These are phyloP conservation scores for Tephrocybe sp. DNA, from an alignment of 768 basidiomycete genomes.

Conservation along the genomic window DNA sequence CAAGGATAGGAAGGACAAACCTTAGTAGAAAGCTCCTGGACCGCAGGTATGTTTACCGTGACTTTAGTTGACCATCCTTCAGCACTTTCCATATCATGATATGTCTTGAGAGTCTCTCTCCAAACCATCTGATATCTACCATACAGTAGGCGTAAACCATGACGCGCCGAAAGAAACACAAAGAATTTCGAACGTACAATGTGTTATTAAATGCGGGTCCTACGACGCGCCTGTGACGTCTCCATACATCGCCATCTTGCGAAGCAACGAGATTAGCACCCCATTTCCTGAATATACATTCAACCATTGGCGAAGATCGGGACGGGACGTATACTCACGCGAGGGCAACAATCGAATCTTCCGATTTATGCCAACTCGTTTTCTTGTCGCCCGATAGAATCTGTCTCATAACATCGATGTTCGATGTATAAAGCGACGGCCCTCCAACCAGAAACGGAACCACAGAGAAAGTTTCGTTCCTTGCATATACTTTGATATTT, in stretches of 20 bases:
- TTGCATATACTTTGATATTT: slow-evolving; percentile 29
- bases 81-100: slow-evolving; percentile 26
- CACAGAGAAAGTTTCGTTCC: slow-evolving; percentile 38
- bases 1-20: no score
- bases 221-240: slow-evolving; percentile 39
- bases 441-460: slow-evolving; percentile 35
- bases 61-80: slow-evolving; percentile 25
- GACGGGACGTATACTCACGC: slow-evolving; percentile 5
- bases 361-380: slow-evolving; percentile 37
- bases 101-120: slow-evolving; percentile 25
- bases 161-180: neutral
- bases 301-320: neutral
- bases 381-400: slow-evolving; percentile 35
- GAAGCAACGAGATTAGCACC: slow-evolving; percentile 42
- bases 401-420: slow-evolving; percentile 47
- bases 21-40: neutral
- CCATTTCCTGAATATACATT: slow-evolving; percentile 29
- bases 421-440: slow-evolving; percentile 39
- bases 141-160: neutral
- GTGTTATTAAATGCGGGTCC: slow-evolving; percentile 39
- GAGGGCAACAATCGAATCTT: neutral
- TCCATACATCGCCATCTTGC: slow-evolving; percentile 36
- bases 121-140: slow-evolving; percentile 31
- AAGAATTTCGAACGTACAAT: slow-evolving; percentile 25
- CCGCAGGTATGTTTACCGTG: slow-evolving; percentile 12